Conservation (phyloP, 805 yeast genomes). For the Lipomyces mesembrius region DNA sequence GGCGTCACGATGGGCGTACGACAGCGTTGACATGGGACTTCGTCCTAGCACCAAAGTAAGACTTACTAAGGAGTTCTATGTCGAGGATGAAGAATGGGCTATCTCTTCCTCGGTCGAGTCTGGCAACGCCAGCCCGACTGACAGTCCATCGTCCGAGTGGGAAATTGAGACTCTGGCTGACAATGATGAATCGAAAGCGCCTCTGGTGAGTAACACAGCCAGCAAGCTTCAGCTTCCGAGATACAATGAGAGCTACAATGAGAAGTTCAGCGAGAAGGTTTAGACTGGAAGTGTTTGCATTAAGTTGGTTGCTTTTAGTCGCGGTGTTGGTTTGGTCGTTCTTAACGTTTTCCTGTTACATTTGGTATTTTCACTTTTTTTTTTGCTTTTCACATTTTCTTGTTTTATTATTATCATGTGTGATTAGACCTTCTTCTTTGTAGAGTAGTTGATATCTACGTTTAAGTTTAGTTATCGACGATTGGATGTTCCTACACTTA, state of each 20-base stretch:
- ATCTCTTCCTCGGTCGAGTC: conserved; percentile 14
- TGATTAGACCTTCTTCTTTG: background rate
- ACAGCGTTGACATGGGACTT: conserved; percentile 43
- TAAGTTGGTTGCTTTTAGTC: background rate
- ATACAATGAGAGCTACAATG: conserved; percentile 6
- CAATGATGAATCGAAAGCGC: conserved; percentile 25
- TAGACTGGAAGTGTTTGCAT: background rate
- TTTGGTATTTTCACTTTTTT: background rate
- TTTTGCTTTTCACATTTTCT: background rate
- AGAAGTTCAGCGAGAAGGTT: conserved; percentile 12
- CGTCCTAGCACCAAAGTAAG: conserved; percentile 30
- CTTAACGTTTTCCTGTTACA: background rate
- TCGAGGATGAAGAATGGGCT: conserved; percentile 34
- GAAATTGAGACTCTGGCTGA: conserved; percentile 36
- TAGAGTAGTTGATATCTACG: background rate
- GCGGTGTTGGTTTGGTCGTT: background rate
- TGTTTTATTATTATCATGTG: background rate
- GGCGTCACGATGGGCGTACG: conserved; percentile 51
- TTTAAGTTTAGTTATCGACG: background rate
- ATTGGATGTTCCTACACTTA: no score
- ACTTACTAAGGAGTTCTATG: conserved; percentile 29
- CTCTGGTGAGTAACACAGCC: conserved; percentile 14
- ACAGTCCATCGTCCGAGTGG: conserved; percentile 25
- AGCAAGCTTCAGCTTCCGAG: conserved; percentile 7
- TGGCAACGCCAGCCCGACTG: conserved; percentile 12